Percentiles rank a stretch among this genome's conserved stretches.
These are phyloP conservation scores for Musa itinerans DNA, from an alignment of 176 grass and related monocot genomes.

Conservation along the genomic window DNA sequence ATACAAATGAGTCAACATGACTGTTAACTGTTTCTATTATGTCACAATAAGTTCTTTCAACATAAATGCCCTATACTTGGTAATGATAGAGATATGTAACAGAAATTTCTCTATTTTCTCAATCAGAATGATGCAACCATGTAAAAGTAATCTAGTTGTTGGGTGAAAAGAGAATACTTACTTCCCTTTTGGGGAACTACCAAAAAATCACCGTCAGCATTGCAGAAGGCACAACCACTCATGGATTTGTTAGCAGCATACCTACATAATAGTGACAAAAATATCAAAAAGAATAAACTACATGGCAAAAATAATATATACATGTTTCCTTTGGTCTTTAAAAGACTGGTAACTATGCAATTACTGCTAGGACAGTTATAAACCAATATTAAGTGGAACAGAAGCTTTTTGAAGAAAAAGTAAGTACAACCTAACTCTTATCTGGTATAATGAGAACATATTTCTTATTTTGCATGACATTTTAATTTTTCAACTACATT, in stretches of 20 bases:
- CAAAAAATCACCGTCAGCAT: slow-evolving; percentile 92
- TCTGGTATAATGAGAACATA: neutral
- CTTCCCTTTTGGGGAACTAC: slow-evolving; percentile 78
- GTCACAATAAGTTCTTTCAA: too few species aligned
- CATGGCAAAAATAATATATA: neutral
- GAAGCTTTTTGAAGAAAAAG: too few species aligned
- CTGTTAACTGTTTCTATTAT: too few species aligned
- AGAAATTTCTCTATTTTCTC: neutral
- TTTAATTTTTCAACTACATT: too few species aligned
- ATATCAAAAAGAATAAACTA: neutral
- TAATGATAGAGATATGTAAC: neutral
- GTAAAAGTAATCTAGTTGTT: neutral
- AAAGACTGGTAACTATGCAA: neutral
- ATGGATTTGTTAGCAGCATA: slow-evolving; percentile 89
- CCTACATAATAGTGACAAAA: slow-evolving; percentile 19
- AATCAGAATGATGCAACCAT: neutral
- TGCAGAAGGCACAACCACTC: slow-evolving; percentile 81
- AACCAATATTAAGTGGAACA: neutral
- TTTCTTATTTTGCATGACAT: neutral
- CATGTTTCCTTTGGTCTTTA: neutral
- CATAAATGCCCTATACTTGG: neutral
- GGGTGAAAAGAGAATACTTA: slow-evolving; percentile 13
- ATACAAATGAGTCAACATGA: too few species aligned
- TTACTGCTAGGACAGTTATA: neutral
- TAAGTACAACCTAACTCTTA: neutral